Evolutionary conservation across 163 green algal genomes (phyloP).

Genomic region (Scenedesmus sp.): DNA sequence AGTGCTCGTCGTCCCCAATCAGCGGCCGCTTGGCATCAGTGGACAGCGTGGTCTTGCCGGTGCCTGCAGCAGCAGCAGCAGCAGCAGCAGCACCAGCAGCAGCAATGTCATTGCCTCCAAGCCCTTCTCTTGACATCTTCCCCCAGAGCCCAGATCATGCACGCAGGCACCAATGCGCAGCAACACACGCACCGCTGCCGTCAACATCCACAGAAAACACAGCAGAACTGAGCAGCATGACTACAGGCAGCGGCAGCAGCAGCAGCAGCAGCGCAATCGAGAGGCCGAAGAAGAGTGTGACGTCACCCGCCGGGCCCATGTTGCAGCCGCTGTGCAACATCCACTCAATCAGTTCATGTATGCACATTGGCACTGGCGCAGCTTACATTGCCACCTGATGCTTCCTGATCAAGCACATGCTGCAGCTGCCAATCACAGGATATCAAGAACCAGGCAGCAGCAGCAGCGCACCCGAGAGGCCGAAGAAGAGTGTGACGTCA

Average conservation of each 20-base stretch:
- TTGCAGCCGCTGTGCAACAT: slow-evolving; percentile 78
- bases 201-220: no score
- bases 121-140: background rate
- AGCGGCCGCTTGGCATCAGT: slow-evolving; percentile 87
- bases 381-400: no score
- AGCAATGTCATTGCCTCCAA: background rate
- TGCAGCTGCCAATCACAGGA: no score
- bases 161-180: no score
- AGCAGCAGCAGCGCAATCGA: slow-evolving; percentile 17
- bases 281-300: slow-evolving; percentile 95
- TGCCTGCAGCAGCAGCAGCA: slow-evolving; percentile 63
- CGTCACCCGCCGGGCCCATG: slow-evolving; percentile 81
- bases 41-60: slow-evolving; percentile 97
- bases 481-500: slow-evolving; percentile 97
- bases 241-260: no score
- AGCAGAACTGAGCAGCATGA: no score
- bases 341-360: no score
- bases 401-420: no score
- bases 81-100: background rate
- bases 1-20: slow-evolving; percentile 98
- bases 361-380: no score
- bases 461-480: slow-evolving; percentile 53
- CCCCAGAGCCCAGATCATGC: no score
- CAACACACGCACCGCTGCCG: no score
- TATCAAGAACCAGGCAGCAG: no score